These are phyloP conservation scores for Claviceps quebecensis DNA, from an alignment of 2,329 filamentous ascomycete species.

Conservation along the genomic window DNA sequence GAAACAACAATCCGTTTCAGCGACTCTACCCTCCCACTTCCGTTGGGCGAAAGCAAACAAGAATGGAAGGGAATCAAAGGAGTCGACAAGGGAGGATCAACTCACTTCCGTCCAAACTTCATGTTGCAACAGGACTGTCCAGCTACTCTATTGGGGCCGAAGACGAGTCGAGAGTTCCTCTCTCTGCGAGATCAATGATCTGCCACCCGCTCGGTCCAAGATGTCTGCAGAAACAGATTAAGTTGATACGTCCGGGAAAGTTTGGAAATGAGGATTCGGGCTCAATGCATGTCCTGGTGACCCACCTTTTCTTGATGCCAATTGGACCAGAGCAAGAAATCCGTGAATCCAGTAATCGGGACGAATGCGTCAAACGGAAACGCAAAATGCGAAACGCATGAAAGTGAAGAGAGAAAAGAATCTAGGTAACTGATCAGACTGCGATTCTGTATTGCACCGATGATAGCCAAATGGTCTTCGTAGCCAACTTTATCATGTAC, in stretches of 20 bases:
- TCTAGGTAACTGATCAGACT: neutral
- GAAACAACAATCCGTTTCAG: constrained; percentile 6
- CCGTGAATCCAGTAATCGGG: neutral
- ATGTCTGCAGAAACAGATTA: neutral
- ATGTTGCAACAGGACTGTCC: constrained; percentile 20
- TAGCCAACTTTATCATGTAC: neutral
- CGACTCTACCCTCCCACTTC: constrained; percentile 3
- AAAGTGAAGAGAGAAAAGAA: neutral
- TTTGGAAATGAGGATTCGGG: neutral
- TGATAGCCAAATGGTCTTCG: neutral
- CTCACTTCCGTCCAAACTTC: constrained; percentile 52
- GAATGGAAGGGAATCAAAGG: neutral
- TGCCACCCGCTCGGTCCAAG: neutral
- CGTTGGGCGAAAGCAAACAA: neutral
- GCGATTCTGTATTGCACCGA: neutral
- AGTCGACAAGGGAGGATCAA: constrained; percentile 4
- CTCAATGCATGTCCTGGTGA: neutral
- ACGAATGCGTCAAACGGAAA: neutral
- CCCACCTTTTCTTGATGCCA: neutral
- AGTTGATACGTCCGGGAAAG: neutral
- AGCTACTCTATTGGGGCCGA: neutral
- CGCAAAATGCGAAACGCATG: neutral
- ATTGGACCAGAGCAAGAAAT: neutral
- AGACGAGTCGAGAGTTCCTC: neutral
- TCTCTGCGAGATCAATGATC: neutral